Percentiles rank a stretch among this genome's conserved stretches.
Evolutionary conservation across 179 eudicot genomes (phyloP).

Genomic region (Beta lomatogona): DNA sequence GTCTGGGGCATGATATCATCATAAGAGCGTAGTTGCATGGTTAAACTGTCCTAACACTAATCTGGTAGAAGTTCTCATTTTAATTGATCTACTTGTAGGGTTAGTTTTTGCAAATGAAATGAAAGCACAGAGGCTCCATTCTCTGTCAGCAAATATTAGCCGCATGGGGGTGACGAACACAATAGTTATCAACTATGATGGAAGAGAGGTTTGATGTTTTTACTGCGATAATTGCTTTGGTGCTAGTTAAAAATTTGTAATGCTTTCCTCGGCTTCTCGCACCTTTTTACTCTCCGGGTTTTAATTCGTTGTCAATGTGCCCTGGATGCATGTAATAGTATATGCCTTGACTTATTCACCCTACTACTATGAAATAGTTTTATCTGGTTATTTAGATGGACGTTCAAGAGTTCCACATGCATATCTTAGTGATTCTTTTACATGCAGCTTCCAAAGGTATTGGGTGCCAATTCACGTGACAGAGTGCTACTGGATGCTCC

Average conservation of each 20-base stretch:
- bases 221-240: not conserved
- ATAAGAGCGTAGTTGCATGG: not conserved
- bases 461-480: constrained; percentile 81
- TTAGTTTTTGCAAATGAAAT: constrained; percentile 89
- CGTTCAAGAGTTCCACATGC: not conserved
- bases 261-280: not conserved
- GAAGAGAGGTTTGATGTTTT: constrained; percentile 71
- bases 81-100: constrained; percentile 41
- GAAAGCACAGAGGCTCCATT: constrained; percentile 80
- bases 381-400: not conserved
- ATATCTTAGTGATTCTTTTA: constrained; percentile 10
- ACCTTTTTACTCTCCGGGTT: not conserved
- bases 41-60: not conserved
- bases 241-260: not conserved
- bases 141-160: constrained; percentile 80
- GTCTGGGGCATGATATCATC: not conserved
- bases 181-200: constrained; percentile 81
- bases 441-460: constrained; percentile 78
- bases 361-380: not conserved
- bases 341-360: not conserved
- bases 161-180: constrained; percentile 98
- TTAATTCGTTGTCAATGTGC: not conserved
- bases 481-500: constrained; percentile 95
- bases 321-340: not conserved
- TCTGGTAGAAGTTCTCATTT: not conserved